Base-by-base conservation (phyloP, 345 rosid species). In the Salix caprea region DNA sequence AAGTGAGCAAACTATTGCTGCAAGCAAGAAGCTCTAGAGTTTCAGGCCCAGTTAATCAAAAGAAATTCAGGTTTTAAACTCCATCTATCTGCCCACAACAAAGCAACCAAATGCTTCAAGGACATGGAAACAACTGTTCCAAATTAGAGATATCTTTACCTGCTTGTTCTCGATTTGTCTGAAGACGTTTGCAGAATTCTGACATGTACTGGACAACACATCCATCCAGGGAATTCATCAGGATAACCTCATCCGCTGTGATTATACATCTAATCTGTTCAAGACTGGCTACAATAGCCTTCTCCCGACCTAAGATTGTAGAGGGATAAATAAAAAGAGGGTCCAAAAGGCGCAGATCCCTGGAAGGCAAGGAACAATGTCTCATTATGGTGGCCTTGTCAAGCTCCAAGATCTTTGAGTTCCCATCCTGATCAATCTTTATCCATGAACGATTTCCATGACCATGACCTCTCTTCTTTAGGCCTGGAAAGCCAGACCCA, bases 241-340 rank as follows among this genome's bases (percentile, higher is more conserved):
- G 84, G 80, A 96, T 79, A 77, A 89, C 98, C 85, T 96, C 99
- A 42, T 96, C 98, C 0, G 98, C 94, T 34, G 98, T 93, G 79
- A 96, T 96, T 70, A 96, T 89, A 74, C 99, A 93, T 74, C 99
- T 89, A 77, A 96, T 90, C 83, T 93, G 96, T 81, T 91, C 98
- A 75, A 96, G 97, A 80, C 87, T 93, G 30, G 91, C 96, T 65
- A 93, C 98, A 80, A 96, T 90, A 21, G 97, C 98, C 85, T 90
- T 96, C 87, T 93, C 99, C 67, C 98, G 88, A 40, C 99, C 94
- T 77, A 95, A 82, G 74, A 95, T 90, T 26, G 97, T 88, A 5
- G 98, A 91, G 4, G 98, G 96, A 79, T 95, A 95, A 37, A 95
- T 95, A 82, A 95, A 95, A 84, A 96, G 84, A 74, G 99, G 99